Conservation (phyloP, 2,329 filamentous ascomycete species). For the Parafenestella ontariensis region DNA sequence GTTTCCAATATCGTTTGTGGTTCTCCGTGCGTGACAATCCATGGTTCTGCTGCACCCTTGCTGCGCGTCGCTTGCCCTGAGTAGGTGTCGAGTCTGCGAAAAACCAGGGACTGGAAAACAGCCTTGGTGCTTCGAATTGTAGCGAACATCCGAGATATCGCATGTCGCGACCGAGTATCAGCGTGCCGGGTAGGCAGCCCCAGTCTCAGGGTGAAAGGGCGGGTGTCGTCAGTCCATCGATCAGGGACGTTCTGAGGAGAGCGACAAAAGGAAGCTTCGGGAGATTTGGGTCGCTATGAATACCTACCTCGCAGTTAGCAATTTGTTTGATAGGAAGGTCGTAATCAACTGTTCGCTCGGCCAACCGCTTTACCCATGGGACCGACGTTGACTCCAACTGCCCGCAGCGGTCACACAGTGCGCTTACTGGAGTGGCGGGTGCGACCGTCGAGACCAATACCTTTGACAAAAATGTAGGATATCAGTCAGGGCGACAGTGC, state of each 20-base stretch:
- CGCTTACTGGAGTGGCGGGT: not conserved
- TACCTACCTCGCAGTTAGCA: slow-evolving; percentile 8
- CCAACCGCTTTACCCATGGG: not conserved
- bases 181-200: not conserved
- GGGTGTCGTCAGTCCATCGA: not conserved
- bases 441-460: not conserved
- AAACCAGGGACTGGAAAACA: not conserved
- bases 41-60: not conserved
- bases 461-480: not conserved
- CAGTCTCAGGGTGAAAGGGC: slow-evolving; percentile 3
- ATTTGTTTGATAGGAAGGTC: not conserved
- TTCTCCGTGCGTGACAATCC: slow-evolving; percentile 7
- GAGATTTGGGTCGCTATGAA: not conserved
- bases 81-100: not conserved
- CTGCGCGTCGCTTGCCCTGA: not conserved
- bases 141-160: not conserved
- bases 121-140: not conserved
- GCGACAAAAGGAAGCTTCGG: not conserved
- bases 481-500: not conserved
- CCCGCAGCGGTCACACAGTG: too few relatives aligned
- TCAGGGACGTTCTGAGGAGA: not conserved
- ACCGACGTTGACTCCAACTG: not conserved
- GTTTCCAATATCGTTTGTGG: slow-evolving; percentile 1
- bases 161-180: not conserved
- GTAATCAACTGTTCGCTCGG: slow-evolving; percentile 5